phyloP scores from a whole-genome alignment of 768 basidiomycete genomes.

The Solioccasus polychromus region DNA sequence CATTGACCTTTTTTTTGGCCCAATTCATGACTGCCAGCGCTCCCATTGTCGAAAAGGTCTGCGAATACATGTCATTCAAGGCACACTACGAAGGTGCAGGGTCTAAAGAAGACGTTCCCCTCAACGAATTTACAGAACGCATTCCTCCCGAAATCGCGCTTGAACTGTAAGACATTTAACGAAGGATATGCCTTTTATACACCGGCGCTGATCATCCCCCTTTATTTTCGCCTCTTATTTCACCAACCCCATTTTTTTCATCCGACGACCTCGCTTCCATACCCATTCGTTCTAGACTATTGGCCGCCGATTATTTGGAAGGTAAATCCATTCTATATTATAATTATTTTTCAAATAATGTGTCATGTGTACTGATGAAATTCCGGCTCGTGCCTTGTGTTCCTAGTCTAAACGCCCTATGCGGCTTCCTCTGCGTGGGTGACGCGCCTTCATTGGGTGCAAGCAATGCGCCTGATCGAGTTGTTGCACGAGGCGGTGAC shows the following conservation, averaged over 20 bases:
- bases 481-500: not conserved
- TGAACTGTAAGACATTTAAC: slow-evolving; percentile 65
- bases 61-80: slow-evolving; percentile 89
- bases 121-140: slow-evolving; percentile 75
- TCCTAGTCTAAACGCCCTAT: slow-evolving; percentile 10
- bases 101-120: slow-evolving; percentile 74
- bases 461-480: not conserved
- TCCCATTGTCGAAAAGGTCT: slow-evolving; percentile 79
- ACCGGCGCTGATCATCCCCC: slow-evolving; percentile 12
- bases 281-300: slow-evolving; percentile 36
- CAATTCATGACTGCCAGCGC: slow-evolving; percentile 45
- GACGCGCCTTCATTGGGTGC: not conserved
- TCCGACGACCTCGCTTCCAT: slow-evolving; percentile 1
- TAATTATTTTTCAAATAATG: slow-evolving; percentile 20
- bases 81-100: slow-evolving; percentile 68
- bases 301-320: slow-evolving; percentile 68
- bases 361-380: slow-evolving; percentile 10
- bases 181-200: not conserved
- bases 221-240: not conserved
- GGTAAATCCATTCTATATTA: slow-evolving; percentile 33
- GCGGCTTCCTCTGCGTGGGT: not conserved
- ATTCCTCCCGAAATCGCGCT: slow-evolving; percentile 85
- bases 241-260: slow-evolving; percentile 4
- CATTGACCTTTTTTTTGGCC: too few relatives aligned
- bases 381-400: slow-evolving; percentile 7